phyloP scores from a whole-genome alignment of 2,329 filamentous ascomycete species.

The Alternaria sp. region DNA sequence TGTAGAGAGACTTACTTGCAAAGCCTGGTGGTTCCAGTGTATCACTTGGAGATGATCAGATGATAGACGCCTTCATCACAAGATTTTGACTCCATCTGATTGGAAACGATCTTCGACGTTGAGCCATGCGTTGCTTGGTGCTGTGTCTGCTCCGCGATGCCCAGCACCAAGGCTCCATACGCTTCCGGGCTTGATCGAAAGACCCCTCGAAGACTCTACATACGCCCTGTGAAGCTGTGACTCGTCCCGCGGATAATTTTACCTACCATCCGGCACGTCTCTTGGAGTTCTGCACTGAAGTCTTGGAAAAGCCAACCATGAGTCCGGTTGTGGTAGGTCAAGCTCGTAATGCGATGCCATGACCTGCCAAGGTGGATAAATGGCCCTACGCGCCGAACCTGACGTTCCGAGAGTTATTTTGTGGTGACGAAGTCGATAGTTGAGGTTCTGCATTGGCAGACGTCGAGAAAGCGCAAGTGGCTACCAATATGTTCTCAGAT shows the following conservation, averaged over 20 bases:
- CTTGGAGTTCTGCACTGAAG: background rate
- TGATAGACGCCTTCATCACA: background rate
- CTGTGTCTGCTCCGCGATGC: background rate
- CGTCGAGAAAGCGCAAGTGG: background rate
- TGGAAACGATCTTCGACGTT: background rate
- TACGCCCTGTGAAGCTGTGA: slow-evolving; percentile 9
- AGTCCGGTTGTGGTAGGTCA: slow-evolving; percentile 7
- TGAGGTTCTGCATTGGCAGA: background rate
- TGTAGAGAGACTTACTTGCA: background rate
- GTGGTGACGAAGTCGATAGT: background rate
- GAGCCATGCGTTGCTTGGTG: background rate
- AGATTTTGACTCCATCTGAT: background rate
- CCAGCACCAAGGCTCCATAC: slow-evolving; percentile 8
- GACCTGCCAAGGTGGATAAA: slow-evolving; percentile 30
- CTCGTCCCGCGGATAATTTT: slow-evolving; percentile 24
- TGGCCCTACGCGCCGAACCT: slow-evolving; percentile 21
- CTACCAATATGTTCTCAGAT: background rate
- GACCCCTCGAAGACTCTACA: background rate
- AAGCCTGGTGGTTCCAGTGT: background rate
- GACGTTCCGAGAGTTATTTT: background rate
- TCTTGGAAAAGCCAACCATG: slow-evolving; percentile 3
- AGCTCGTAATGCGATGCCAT: slow-evolving; percentile 15
- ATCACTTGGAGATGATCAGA: background rate
- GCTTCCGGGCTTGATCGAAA: background rate
- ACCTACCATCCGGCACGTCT: slow-evolving; percentile 15